Conservation (phyloP, 345 rosid genomes). For the Dipteronia sinensis region DNA sequence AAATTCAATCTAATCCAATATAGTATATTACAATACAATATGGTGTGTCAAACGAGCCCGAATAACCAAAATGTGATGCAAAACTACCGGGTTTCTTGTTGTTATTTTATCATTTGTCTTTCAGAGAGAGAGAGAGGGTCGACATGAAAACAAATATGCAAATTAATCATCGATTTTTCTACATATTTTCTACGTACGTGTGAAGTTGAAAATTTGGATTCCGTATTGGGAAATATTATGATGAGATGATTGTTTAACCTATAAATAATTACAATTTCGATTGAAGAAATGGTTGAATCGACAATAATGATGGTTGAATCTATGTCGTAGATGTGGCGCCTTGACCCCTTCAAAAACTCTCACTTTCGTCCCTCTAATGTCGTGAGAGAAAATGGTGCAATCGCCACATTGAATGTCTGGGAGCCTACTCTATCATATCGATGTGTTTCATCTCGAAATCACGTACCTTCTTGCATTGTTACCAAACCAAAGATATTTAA, state of each 20-base stretch:
- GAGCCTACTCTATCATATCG: constrained; percentile 51
- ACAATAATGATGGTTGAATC: background rate
- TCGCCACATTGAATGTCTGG: constrained; percentile 59
- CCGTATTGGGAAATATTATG: background rate
- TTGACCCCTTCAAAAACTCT: constrained; percentile 32
- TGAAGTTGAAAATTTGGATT: constrained; percentile 11
- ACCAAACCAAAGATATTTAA: background rate
- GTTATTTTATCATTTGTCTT: too few species aligned
- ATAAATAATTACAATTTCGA: constrained; percentile 10
- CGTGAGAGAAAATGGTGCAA: constrained; percentile 70
- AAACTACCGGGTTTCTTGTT: background rate
- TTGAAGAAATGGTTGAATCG: background rate
- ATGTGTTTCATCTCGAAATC: constrained; percentile 82
- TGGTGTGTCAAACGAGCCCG: too few species aligned
- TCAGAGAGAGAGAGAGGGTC: too few species aligned
- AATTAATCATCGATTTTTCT: background rate
- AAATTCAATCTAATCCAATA: too few species aligned
- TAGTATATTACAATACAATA: too few species aligned
- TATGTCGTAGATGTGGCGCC: background rate
- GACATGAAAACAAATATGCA: too few species aligned
- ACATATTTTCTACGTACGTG: background rate
- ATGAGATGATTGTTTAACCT: background rate
- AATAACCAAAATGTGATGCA: background rate
- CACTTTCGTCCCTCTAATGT: constrained; percentile 54
- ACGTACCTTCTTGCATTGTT: constrained; percentile 66